Percentiles rank a stretch among this genome's conserved stretches.
Conservation (phyloP, 768 basidiomycete genomes). For the Mycena floridula region DNA sequence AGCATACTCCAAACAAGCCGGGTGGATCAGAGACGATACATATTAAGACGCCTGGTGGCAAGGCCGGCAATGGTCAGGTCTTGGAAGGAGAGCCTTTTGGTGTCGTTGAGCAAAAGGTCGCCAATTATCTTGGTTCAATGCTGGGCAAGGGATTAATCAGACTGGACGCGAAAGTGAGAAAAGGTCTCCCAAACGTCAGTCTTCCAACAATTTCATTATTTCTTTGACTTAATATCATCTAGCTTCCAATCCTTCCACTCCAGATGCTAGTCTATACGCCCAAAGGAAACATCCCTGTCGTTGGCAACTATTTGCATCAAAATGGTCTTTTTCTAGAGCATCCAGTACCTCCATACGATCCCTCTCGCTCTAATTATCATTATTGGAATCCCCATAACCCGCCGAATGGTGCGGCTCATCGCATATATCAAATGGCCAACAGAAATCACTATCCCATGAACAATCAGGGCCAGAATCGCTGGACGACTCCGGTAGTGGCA, state of each 20-base stretch:
- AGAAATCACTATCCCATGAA: constrained; percentile 31
- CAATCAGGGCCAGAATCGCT: constrained; percentile 38
- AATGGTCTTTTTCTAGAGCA: constrained; percentile 73
- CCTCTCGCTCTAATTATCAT: constrained; percentile 50
- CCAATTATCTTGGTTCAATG: constrained; percentile 74
- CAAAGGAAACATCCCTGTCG: constrained; percentile 83
- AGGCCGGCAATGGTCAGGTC: constrained; percentile 46
- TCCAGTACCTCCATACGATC: constrained; percentile 64
- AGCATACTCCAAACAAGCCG: constrained; percentile 52
- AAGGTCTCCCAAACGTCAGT: constrained; percentile 58
- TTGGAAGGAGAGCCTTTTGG: constrained; percentile 65
- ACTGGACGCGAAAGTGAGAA: constrained; percentile 70
- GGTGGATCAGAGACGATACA: constrained; percentile 69
- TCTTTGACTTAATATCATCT: constrained; percentile 11
- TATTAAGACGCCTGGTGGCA: constrained; percentile 58
- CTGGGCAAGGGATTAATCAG: constrained; percentile 79
- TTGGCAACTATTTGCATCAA: constrained; percentile 70
- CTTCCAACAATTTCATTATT: constrained; percentile 10
- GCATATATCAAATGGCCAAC: constrained; percentile 31
- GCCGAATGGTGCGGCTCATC: constrained; percentile 59
- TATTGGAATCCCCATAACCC: constrained; percentile 91
- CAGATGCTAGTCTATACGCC: constrained; percentile 90
- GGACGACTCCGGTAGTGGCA: constrained; percentile 49
- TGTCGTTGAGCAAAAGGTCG: constrained; percentile 83
- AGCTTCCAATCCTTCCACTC: constrained; percentile 80